phyloP scores from a whole-genome alignment of 371 early-diverging fungal species.

The Fennellomyces sp. region DNA sequence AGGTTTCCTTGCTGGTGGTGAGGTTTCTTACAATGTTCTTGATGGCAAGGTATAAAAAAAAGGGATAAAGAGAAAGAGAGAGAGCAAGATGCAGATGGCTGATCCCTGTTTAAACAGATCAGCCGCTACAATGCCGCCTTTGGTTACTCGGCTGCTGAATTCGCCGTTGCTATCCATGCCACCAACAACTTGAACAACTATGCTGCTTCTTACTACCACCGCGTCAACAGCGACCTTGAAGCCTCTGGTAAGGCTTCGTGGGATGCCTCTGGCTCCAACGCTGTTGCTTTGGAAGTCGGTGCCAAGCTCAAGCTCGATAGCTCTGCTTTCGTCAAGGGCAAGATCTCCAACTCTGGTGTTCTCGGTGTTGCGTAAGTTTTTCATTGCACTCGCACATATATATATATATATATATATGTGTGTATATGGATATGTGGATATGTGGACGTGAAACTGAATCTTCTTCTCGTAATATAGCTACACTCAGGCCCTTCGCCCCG shows the following conservation, averaged over 20 bases:
- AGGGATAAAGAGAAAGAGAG: not conserved
- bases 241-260: conserved; percentile 93
- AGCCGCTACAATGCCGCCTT: conserved; percentile 85
- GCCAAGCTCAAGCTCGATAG: conserved; percentile 91
- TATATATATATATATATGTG: not conserved
- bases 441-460: too few species aligned
- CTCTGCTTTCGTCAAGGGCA: conserved; percentile 93
- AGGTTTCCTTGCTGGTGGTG: conserved; percentile 90
- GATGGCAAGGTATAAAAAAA: conserved; percentile 65
- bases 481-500: conserved; percentile 92
- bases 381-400: not conserved
- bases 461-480: conserved; percentile 50
- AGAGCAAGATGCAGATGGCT: not conserved
- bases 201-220: conserved; percentile 95
- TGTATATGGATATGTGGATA: not conserved
- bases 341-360: conserved; percentile 93
- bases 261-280: conserved; percentile 76
- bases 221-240: conserved; percentile 87
- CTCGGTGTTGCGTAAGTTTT: conserved; percentile 77
- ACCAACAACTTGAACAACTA: conserved; percentile 71
- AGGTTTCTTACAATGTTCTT: conserved; percentile 89
- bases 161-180: conserved; percentile 86
- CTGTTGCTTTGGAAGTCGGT: conserved; percentile 92
- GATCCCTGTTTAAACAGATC: conserved; percentile 39
- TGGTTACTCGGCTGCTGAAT: conserved; percentile 88